Evolutionary conservation across 768 basidiomycete species (phyloP), one percentile per base, ranked within the genome.

Genomic region (Basidioascus undulatus): DNA sequence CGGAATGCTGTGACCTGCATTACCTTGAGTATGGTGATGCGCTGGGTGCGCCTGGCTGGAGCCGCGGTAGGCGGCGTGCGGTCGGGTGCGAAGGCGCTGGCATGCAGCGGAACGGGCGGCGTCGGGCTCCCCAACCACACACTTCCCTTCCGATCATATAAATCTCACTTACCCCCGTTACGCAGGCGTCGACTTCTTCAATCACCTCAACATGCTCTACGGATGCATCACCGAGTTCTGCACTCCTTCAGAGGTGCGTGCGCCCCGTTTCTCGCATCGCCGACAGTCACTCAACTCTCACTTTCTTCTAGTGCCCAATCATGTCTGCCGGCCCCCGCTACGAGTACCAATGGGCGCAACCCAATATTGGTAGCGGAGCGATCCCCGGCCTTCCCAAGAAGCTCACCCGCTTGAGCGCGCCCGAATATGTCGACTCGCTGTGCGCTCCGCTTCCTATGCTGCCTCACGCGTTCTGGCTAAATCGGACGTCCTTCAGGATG

Each of bases 201-300:
- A 96, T 55, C 92, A 98, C 55, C 61, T 98, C 48, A 98, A 98
- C 57, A 98, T 98, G 92, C 64, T 98, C 16, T 98, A 96, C 53
- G 92, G 89, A 10, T 92, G 86, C 9, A 74, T 98, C 19, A 92
- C 92, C 2, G 92, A 98, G 61, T 96, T 96, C 55, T 98, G 92
- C 59, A 94, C 81, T 15, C 69, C 76, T 9, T 72, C 86, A 54
- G 84, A 92, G 69, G 86, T 79, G 53, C 50, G 67, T 55, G 26
- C 41, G 23, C 18, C n/a, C 20, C 15, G 15, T 35, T 37, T 39
- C 47, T 35, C 44, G n/a, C 18, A 16, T 13, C 19, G 18, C 13
- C 13, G 23, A 24, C 16, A 9, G n/a, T 7, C 11, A 4, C 12
- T 35, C 20, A 6, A 35, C 11, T 12, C 12, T 33, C 9, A n/a